phyloP scores from a whole-genome alignment of 139 green algal genomes.

The Zygnema circumcarinatum region DNA sequence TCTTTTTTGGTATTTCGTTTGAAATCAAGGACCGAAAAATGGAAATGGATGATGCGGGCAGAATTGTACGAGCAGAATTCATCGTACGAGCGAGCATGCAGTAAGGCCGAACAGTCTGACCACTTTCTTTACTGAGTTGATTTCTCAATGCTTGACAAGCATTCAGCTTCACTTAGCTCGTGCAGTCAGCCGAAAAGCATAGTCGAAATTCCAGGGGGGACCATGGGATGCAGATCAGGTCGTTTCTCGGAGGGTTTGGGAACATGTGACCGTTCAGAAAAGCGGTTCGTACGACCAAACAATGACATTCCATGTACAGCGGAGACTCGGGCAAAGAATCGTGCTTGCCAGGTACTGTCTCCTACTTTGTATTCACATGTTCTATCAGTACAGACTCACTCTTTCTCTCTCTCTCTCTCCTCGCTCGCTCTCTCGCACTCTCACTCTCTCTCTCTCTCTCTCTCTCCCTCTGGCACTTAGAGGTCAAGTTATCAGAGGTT shows the following conservation, averaged over 20 bases:
- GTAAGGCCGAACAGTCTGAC: constrained; percentile 4
- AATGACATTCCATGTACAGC: constrained; percentile 42
- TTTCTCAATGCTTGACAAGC: background rate
- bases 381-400: no score
- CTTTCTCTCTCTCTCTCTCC: no score
- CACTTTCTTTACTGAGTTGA: background rate
- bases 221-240: constrained; percentile 29
- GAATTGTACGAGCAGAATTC: constrained; percentile 23
- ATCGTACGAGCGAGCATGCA: constrained; percentile 31
- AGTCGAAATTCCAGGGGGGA: no score
- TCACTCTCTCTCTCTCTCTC: no score
- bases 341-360: constrained; percentile 43
- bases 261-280: constrained; percentile 40
- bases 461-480: no score
- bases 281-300: constrained; percentile 36
- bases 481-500: no score
- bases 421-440: no score
- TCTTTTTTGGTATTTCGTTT: constrained; percentile 38
- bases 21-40: constrained; percentile 26
- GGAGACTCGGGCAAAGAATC: constrained; percentile 43
- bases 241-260: constrained; percentile 31
- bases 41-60: background rate
- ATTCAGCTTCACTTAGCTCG: no score
- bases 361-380: no score
- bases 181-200: no score